phyloP scores from a whole-genome alignment of 2,329 filamentous ascomycete species.

The Tolypocladium cylindrosporum region DNA sequence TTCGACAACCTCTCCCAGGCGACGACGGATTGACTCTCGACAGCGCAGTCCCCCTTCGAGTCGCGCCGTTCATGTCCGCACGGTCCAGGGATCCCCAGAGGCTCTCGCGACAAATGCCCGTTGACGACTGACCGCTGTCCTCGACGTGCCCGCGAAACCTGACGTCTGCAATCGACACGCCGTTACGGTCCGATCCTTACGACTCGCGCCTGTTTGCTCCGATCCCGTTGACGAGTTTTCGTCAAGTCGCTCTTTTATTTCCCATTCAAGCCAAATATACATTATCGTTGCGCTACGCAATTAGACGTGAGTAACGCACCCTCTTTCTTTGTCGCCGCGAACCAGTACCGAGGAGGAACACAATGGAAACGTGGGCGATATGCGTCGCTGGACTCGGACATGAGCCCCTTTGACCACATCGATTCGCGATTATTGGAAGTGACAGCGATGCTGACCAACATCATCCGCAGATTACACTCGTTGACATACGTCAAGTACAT shows the following conservation, averaged over 20 bases:
- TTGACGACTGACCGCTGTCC: constrained; percentile 16
- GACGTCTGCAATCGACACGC: constrained; percentile 5
- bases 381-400: neutral
- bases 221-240: constrained; percentile 30
- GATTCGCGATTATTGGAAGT: neutral
- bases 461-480: constrained; percentile 28
- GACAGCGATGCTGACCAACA: constrained; percentile 5
- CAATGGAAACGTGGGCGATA: neutral
- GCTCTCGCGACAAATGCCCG: constrained; percentile 22
- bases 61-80: constrained; percentile 13
- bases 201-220: constrained; percentile 15
- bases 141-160: constrained; percentile 9
- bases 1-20: constrained; percentile 19
- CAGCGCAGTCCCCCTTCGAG: constrained; percentile 12
- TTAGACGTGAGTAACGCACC: constrained; percentile 9
- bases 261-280: constrained; percentile 4
- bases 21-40: constrained; percentile 24
- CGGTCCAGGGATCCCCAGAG: constrained; percentile 17
- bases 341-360: neutral
- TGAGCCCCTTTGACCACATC: neutral
- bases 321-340: neutral
- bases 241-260: constrained; percentile 35
- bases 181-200: constrained; percentile 15
- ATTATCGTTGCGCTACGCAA: constrained; percentile 5
- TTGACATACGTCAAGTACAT: constrained; percentile 51